phyloP scores from a whole-genome alignment of 1,284 basidiomycete species.

The Veloboletus limbatus region DNA sequence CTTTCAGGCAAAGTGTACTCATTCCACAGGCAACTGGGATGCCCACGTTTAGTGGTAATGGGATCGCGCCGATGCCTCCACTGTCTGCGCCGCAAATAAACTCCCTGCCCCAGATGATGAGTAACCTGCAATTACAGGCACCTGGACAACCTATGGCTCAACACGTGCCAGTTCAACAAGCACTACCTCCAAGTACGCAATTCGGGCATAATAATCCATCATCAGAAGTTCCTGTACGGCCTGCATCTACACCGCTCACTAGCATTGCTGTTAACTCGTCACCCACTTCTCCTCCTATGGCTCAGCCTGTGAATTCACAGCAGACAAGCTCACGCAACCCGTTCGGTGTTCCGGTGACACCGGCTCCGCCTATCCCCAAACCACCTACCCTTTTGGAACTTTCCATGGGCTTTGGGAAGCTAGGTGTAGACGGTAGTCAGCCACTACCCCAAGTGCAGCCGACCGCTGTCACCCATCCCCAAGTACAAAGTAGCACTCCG shows the following conservation, averaged over 20 bases:
- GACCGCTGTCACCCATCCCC: constrained; percentile 10
- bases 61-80: constrained; percentile 31
- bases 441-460: constrained; percentile 35
- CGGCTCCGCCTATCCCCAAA: constrained; percentile 71
- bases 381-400: constrained; percentile 82
- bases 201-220: constrained; percentile 18
- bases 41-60: constrained; percentile 67
- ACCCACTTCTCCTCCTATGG: constrained; percentile 41
- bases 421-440: constrained; percentile 22
- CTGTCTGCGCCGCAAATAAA: constrained; percentile 9
- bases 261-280: constrained; percentile 31
- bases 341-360: constrained; percentile 75
- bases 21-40: constrained; percentile 69
- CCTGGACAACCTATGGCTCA: constrained; percentile 4
- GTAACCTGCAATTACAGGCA: constrained; percentile 9
- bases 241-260: constrained; percentile 67
- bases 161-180: constrained; percentile 9
- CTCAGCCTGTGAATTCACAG: constrained; percentile 76
- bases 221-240: constrained; percentile 46
- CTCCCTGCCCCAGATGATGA: constrained; percentile 12
- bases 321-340: constrained; percentile 95
- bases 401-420: constrained; percentile 47
- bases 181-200: constrained; percentile 8
- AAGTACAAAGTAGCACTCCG: neutral
- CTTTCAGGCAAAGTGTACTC: constrained; percentile 38